Percentiles rank a stretch among this genome's conserved stretches.
phyloP scores from a whole-genome alignment of 495 filamentous ascomycete species.

The Hypoxylon intermedium region DNA sequence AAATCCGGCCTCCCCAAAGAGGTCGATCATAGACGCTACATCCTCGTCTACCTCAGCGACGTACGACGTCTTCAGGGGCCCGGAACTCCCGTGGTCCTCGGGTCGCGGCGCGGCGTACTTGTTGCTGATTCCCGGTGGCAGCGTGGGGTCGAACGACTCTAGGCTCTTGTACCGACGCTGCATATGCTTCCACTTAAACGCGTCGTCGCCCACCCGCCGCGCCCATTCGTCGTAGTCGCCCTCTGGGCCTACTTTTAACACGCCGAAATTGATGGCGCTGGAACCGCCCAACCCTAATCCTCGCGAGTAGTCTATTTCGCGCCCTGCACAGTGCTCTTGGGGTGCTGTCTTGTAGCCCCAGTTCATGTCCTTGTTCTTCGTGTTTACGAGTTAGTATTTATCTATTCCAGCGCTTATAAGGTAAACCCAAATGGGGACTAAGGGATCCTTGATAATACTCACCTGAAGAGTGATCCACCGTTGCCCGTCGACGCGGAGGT shows the following conservation, averaged over 20 bases:
- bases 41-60: conserved; percentile 58
- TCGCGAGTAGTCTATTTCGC: conserved; percentile 63
- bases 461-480: conserved; percentile 60
- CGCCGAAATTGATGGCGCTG: conserved; percentile 68
- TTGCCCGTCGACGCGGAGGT: conserved; percentile 58
- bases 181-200: conserved; percentile 60
- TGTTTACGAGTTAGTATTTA: too few relatives aligned
- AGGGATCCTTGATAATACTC: too few relatives aligned
- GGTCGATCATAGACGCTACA: conserved; percentile 44
- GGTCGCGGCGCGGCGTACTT: conserved; percentile 44
- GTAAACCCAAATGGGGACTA: too few relatives aligned
- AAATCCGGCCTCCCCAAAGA: conserved; percentile 56
- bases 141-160: conserved; percentile 59
- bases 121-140: conserved; percentile 44
- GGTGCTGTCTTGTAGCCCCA: conserved; percentile 68
- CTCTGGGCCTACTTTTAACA: conserved; percentile 62
- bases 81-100: conserved; percentile 58
- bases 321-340: conserved; percentile 58
- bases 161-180: conserved; percentile 57
- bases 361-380: conserved; percentile 57
- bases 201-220: conserved; percentile 47
- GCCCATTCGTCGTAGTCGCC: conserved; percentile 68
- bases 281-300: conserved; percentile 68
- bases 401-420: too few relatives aligned
- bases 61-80: conserved; percentile 57